These are phyloP conservation scores for Trichoderma breve DNA, from an alignment of 2,329 filamentous ascomycete genomes.

Conservation along the genomic window DNA sequence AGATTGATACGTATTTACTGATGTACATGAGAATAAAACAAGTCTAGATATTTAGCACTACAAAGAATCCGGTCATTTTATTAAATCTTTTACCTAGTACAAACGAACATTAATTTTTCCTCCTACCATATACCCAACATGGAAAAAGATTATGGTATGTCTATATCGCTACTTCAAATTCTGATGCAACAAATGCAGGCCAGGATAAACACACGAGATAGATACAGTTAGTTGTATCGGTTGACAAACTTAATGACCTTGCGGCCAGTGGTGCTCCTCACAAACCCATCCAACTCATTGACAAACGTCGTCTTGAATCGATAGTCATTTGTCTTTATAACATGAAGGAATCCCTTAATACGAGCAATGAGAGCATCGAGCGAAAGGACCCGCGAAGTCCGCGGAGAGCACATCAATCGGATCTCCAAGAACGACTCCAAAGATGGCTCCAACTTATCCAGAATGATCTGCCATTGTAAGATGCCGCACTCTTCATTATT, in stretches of 20 bases:
- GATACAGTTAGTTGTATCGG: conserved; percentile 33
- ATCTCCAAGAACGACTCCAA: conserved; percentile 29
- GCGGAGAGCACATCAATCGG: conserved; percentile 28
- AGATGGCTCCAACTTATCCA: conserved; percentile 30
- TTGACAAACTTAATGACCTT: conserved; percentile 34
- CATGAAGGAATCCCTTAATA: conserved; percentile 26
- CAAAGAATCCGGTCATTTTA: neutral
- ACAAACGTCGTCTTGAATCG: conserved; percentile 35
- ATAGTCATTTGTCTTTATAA: conserved; percentile 32
- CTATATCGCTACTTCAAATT: neutral
- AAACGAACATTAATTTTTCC: neutral
- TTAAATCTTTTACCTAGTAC: neutral
- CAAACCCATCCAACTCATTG: conserved; percentile 34
- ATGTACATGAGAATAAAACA: no score
- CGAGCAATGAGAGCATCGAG: conserved; percentile 25
- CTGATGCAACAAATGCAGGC: neutral
- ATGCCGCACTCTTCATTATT: conserved; percentile 29
- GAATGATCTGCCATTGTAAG: conserved; percentile 44
- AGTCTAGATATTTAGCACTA: neutral
- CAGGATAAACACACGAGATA: neutral
- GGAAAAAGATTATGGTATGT: neutral
- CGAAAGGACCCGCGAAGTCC: neutral
- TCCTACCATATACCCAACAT: neutral
- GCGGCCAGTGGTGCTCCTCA: conserved; percentile 27
- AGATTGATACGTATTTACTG: neutral